Conservation (phyloP, 768 basidiomycete genomes). For the Brasilioporus rufonigricans region DNA sequence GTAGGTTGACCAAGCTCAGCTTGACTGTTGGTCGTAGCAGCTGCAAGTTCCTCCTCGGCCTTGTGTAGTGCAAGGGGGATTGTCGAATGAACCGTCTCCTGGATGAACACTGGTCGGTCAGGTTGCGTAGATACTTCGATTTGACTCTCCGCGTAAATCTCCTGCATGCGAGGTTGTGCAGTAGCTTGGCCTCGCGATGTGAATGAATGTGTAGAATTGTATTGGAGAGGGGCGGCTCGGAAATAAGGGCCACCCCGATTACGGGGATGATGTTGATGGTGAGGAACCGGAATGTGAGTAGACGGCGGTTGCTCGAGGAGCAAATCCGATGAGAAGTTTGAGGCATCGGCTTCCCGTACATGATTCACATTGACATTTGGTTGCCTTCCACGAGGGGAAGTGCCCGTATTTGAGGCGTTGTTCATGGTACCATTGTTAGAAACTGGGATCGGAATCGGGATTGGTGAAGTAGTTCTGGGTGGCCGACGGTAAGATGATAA, state of each 20-base stretch:
- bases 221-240: constrained; percentile 35
- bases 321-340: constrained; percentile 38
- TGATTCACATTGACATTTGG: constrained; percentile 29
- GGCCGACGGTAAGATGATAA: constrained; percentile 41
- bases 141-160: constrained; percentile 40
- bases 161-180: constrained; percentile 43
- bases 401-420: constrained; percentile 34
- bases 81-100: constrained; percentile 59
- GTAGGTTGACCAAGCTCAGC: constrained; percentile 21
- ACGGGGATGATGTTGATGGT: constrained; percentile 30
- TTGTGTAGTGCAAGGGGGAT: constrained; percentile 55
- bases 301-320: constrained; percentile 43
- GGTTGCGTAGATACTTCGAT: constrained; percentile 29
- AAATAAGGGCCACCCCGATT: constrained; percentile 34
- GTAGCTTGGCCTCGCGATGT: constrained; percentile 32
- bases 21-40: constrained; percentile 8
- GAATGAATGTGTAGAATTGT: constrained; percentile 46
- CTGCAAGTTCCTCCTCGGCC: constrained; percentile 29
- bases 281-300: constrained; percentile 40
- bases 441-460: constrained; percentile 44
- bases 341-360: constrained; percentile 24
- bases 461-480: constrained; percentile 44
- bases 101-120: constrained; percentile 42
- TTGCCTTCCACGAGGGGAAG: constrained; percentile 35
- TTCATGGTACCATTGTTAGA: constrained; percentile 38